A percentile compares a stretch with the other conserved stretches of the same genome.
phyloP scores from a whole-genome alignment of 2,329 filamentous ascomycete species.

The Colletotrichum theobromicola region DNA sequence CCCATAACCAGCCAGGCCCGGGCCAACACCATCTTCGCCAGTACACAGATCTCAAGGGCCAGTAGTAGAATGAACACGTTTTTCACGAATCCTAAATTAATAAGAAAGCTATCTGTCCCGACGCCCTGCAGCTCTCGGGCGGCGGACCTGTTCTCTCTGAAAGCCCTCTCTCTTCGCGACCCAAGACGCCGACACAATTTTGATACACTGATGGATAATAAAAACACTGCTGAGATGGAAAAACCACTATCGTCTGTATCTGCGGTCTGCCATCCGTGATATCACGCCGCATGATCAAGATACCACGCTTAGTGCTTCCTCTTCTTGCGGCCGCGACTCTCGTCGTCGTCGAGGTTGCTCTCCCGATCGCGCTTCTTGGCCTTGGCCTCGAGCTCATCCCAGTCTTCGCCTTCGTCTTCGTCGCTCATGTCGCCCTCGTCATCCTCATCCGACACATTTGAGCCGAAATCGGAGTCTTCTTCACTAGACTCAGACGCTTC shows the following conservation, averaged over 20 bases:
- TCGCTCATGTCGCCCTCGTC: constrained; percentile 77
- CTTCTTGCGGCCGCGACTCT: constrained; percentile 75
- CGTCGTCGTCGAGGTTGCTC: constrained; percentile 74
- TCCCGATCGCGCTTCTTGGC: constrained; percentile 83
- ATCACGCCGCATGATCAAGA: not conserved
- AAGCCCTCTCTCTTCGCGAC: not conserved
- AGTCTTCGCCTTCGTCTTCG: constrained; percentile 84
- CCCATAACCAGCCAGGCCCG: not conserved
- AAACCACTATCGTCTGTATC: not conserved
- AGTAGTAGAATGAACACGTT: not conserved
- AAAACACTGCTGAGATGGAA: constrained; percentile 1
- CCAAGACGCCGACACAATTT: constrained; percentile 22
- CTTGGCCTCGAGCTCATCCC: constrained; percentile 94
- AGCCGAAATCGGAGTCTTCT: constrained; percentile 92
- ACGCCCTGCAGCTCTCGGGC: not conserved
- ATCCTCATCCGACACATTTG: constrained; percentile 83
- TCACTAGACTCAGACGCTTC: constrained; percentile 78
- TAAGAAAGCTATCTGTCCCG: constrained; percentile 11
- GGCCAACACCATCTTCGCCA: too few species aligned
- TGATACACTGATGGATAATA: constrained; percentile 14
- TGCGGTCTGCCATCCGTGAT: not conserved
- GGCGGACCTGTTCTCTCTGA: not conserved
- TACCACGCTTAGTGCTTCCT: constrained; percentile 51
- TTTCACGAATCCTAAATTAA: not conserved
- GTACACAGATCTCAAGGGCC: too few species aligned